Evolutionary conservation across 768 basidiomycete species (phyloP), one percentile per base, ranked within the genome.

Genomic region (Tricholoma terreum): DNA sequence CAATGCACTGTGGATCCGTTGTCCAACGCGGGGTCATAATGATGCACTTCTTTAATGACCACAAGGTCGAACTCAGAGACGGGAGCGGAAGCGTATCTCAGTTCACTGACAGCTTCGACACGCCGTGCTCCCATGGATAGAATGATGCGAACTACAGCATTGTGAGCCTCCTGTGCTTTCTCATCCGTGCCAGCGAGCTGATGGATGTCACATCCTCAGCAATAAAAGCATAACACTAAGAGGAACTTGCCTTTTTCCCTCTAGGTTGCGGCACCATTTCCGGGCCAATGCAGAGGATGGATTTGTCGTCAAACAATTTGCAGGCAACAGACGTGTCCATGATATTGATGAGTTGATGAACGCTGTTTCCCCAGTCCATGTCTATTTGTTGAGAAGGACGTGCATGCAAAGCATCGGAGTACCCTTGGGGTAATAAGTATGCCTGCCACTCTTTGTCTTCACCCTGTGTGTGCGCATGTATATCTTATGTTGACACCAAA

Each of bases 121-220:
- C 72, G 75, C 6, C 73, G 71, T 0, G 93, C 90, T 0, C 92
- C 92, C 85, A 94, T 90, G 30, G 83, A 82, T 42, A 91, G 69
- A 34, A 92, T 80, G 58, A 94, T 88, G 51, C 82, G 83, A 21
- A 80, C 83, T 61, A 84, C 81, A 46, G 71, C 69, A 62, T 76
- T 78, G 57, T 73, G 76, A 8, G 74, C 75, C 58, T 75, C 75
- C 65, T 71, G 70, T 14, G 66, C 55, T 56, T 74, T 75, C 57
- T 74, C 67, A 10, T 75, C 73, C 19, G 54, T 50, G 24, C 62
- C 57, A 30, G 64, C 55, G 52, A 64, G 65, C 72, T 72, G 45
- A 31, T 49, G 27, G 35, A 49, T 55, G 49, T 3, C 24, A 2
- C 15, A 36, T 7, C 54, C 45, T 62, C 14, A 63, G 34, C 33